These are phyloP conservation scores for Didymellaceae sp. DNA, from an alignment of 2,329 filamentous ascomycete species.

Conservation along the genomic window DNA sequence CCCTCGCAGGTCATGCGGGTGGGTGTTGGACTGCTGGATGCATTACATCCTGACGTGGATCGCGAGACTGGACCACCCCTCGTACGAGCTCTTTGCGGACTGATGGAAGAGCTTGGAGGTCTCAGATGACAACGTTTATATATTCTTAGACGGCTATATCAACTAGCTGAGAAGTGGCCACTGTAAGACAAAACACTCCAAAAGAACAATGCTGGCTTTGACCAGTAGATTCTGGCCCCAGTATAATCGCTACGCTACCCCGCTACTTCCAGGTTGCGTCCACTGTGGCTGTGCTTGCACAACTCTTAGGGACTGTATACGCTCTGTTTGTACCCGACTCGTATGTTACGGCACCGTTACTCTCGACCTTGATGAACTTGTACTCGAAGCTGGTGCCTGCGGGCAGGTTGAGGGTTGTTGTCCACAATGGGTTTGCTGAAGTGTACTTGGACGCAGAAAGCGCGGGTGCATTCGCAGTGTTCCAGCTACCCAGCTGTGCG, in stretches of 20 bases:
- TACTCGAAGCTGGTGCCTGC: constrained; percentile 55
- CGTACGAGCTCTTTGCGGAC: constrained; percentile 24
- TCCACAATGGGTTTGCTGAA: constrained; percentile 54
- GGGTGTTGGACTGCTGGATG: constrained; percentile 25
- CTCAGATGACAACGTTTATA: not conserved
- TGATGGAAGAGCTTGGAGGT: constrained; percentile 25
- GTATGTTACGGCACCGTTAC: constrained; percentile 54
- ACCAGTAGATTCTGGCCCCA: too few species aligned
- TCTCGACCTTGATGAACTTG: constrained; percentile 55
- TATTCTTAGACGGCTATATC: not conserved
- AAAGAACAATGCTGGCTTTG: too few species aligned
- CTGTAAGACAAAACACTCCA: not conserved
- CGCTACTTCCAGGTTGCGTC: constrained; percentile 35
- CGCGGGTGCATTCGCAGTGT: constrained; percentile 48
- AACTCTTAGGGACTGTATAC: constrained; percentile 42
- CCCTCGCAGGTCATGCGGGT: constrained; percentile 27
- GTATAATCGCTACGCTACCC: too few species aligned
- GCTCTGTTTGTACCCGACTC: constrained; percentile 53
- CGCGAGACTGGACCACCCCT: constrained; percentile 24
- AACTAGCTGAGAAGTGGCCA: not conserved
- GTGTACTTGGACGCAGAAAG: constrained; percentile 55
- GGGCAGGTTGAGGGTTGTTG: constrained; percentile 48
- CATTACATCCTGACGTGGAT: constrained; percentile 25
- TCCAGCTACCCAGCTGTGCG: constrained; percentile 54
- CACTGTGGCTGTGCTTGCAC: constrained; percentile 26